Percentiles rank a stretch among this genome's conserved stretches.
Evolutionary conservation across 176 grass and related monocot genomes (phyloP).

Genomic region (Paspalum vaginatum): DNA sequence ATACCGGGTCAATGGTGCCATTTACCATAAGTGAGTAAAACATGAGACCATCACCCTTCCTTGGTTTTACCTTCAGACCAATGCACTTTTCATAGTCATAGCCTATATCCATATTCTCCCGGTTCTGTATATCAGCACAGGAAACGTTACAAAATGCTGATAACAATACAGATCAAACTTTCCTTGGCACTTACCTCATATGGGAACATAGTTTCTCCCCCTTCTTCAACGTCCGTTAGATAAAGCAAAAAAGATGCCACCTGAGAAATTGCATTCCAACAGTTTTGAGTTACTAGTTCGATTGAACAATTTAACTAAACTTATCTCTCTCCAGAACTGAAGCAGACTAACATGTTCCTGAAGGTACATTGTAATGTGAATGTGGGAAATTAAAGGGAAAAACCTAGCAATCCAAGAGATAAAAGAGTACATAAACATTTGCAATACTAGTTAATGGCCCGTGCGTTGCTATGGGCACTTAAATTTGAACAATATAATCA

Average conservation of each 20-base stretch:
- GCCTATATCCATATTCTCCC: conserved; percentile 83
- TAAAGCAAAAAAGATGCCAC: conserved; percentile 97
- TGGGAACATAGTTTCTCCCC: conserved; percentile 99
- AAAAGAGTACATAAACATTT: background rate
- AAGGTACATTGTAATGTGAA: background rate
- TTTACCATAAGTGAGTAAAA: conserved; percentile 94
- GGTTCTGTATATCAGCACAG: conserved; percentile 64
- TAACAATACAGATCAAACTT: background rate
- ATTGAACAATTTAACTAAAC: conserved; percentile 3
- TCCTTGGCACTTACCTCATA: conserved; percentile 67
- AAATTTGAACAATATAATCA: too few species aligned
- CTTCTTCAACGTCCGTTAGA: conserved; percentile 92
- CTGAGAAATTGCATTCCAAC: conserved; percentile 51
- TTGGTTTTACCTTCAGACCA: conserved; percentile 93
- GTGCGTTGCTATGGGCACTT: too few species aligned
- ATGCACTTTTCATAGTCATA: conserved; percentile 97
- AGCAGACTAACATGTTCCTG: too few species aligned
- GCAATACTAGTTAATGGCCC: too few species aligned
- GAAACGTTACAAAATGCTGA: conserved; percentile 21
- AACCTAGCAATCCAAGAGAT: background rate
- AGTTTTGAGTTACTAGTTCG: conserved; percentile 16
- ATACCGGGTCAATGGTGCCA: conserved; percentile 92
- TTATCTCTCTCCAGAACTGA: background rate
- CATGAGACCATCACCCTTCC: conserved; percentile 87
- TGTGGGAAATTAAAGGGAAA: background rate